Conservation (phyloP, 805 yeast species). For the Kodamaea fukazawae region DNA sequence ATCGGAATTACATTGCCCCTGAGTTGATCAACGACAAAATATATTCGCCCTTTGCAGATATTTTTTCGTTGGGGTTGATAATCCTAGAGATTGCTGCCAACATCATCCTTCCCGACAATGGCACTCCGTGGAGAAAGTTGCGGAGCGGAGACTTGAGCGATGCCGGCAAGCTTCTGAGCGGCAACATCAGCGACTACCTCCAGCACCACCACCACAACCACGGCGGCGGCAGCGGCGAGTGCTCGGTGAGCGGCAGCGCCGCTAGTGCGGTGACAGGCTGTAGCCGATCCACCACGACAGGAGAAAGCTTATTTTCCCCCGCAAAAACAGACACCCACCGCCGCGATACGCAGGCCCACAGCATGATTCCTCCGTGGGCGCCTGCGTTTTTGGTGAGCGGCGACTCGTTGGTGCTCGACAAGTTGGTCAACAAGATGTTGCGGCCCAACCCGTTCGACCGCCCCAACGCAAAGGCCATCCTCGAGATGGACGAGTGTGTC, state of each 20-base stretch:
- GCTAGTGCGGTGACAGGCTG: conserved; percentile 1
- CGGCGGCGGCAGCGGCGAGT: conserved; percentile 1
- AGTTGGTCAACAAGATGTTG: conserved; percentile 83
- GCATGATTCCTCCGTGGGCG: conserved; percentile 72
- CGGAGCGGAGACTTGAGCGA: conserved; percentile 94
- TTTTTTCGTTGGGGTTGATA: conserved; percentile 89
- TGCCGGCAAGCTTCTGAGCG: conserved; percentile 76
- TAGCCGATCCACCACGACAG: conserved; percentile 2
- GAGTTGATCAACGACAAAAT: conserved; percentile 80
- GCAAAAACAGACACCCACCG: conserved; percentile 6
- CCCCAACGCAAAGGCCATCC: conserved; percentile 75
- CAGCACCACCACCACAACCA: conserved; percentile 23
- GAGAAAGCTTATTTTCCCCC: conserved; percentile 6
- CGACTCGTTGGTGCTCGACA: conserved; percentile 58
- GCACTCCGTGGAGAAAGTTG: conserved; percentile 92
- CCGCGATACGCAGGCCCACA: not conserved
- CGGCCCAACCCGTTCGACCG: conserved; percentile 76
- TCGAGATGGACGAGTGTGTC: conserved; percentile 68
- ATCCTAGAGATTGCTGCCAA: conserved; percentile 96
- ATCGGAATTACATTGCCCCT: conserved; percentile 96
- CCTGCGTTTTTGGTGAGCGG: conserved; percentile 75
- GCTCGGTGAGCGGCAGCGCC: conserved; percentile 1
- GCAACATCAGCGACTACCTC: conserved; percentile 42
- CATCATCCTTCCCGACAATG: conserved; percentile 91
- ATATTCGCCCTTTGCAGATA: conserved; percentile 90